Base-by-base conservation (phyloP, 148 eudicot species). In the Simmondsia chinensis region DNA sequence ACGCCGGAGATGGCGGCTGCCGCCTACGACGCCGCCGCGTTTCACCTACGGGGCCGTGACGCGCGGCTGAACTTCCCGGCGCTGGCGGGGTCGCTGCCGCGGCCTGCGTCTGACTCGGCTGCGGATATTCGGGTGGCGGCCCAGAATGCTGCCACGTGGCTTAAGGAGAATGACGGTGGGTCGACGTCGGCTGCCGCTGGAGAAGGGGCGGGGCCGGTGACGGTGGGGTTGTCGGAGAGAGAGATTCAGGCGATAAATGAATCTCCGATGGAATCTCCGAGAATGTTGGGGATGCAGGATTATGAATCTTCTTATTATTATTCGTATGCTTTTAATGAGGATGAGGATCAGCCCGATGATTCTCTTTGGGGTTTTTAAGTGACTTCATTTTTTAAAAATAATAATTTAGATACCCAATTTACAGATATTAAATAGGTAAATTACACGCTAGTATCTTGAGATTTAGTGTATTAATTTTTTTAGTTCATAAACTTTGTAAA, bases 181-280 rank as follows among this genome's bases (percentile, higher is more conserved):
- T n/a, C 30, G 1, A 4, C 48, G 1, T 34, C 54, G 3, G 13
- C 45, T 2, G 17, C 48, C 33, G 42, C 65, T 2, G 1, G 14
- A 2, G 12, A 22, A 2, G 37, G 61, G 23, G 34, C 41, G 0
- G 66, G 20, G 15, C 77, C 72, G 0, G 49, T 53, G 5, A 80
- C 66, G 15, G 68, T 75, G 3, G 78, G 73, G 40, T 54, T 85
- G n/a, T 72, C 83, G 8, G 78, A 77, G 3, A 62, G 65, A 52
- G 73, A 85, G 14, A 85, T 85, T 23, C 89, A 81, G 49, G 95
- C 89, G 1, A 74, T 85, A 6, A 68, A 85, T 9, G 86, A 85
- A 5, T 56, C 74, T 0, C 82, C 80, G 2, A 39, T 85, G 33
- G 89, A 77, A 7, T 84, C 88, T 1, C 84, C 84, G 0, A 56